Conservation (phyloP, 495 filamentous ascomycete species). For the Xylaria longipes region DNA sequence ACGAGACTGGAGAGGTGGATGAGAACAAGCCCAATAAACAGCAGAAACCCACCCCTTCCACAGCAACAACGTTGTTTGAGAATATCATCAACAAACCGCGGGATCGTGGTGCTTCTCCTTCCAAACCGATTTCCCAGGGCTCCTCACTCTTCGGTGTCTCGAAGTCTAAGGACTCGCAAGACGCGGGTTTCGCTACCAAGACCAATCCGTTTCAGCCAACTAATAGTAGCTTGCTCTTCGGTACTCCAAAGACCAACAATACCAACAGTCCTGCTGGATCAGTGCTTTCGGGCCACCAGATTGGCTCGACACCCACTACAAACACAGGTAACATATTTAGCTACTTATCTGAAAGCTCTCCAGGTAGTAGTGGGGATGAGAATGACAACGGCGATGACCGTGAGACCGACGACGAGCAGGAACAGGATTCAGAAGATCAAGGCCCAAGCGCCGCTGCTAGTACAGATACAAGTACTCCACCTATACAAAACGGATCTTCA, state of each 20-base stretch:
- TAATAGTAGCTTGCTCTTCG: slow-evolving; percentile 27
- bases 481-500: slow-evolving; percentile 38
- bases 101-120: slow-evolving; percentile 28
- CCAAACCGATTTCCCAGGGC: slow-evolving; percentile 27
- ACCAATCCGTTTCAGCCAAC: slow-evolving; percentile 36
- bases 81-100: slow-evolving; percentile 50
- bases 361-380: slow-evolving; percentile 52
- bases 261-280: slow-evolving; percentile 21
- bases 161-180: slow-evolving; percentile 29
- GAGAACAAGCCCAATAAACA: slow-evolving; percentile 66
- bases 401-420: slow-evolving; percentile 52
- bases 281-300: slow-evolving; percentile 28
- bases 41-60: slow-evolving; percentile 62
- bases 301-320: slow-evolving; percentile 27
- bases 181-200: slow-evolving; percentile 36
- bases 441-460: slow-evolving; percentile 44
- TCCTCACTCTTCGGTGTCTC: slow-evolving; percentile 30
- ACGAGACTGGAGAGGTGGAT: slow-evolving; percentile 47
- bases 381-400: slow-evolving; percentile 53
- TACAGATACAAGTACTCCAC: slow-evolving; percentile 41
- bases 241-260: slow-evolving; percentile 16
- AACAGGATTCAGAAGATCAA: slow-evolving; percentile 53
- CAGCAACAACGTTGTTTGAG: slow-evolving; percentile 54
- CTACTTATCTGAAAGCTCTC: slow-evolving; percentile 62
- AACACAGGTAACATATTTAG: slow-evolving; percentile 64